phyloP scores from a whole-genome alignment of 2,329 filamentous ascomycete species.

The Penicillium sp. region DNA sequence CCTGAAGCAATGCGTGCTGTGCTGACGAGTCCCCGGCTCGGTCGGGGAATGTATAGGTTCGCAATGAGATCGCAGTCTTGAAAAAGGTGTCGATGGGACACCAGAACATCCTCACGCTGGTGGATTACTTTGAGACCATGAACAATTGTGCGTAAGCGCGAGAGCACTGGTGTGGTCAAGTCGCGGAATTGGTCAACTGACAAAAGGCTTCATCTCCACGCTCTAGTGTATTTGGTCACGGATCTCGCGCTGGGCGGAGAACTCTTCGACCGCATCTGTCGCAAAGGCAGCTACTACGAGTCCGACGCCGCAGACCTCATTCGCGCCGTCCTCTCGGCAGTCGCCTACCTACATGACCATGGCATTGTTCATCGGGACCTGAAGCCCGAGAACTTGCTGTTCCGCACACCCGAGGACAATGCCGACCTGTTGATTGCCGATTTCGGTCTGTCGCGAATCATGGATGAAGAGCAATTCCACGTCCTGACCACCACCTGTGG shows the following conservation, averaged over 20 bases:
- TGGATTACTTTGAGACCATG: constrained; percentile 99
- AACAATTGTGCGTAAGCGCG: constrained; percentile 66
- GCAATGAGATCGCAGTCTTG: constrained; percentile 95
- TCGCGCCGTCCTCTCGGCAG: constrained; percentile 89
- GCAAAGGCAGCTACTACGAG: constrained; percentile 98
- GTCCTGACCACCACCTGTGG: constrained; percentile 96
- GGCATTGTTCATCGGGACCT: constrained; percentile 97
- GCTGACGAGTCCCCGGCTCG: constrained; percentile 4
- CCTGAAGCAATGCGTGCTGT: neutral
- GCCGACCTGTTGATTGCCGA: constrained; percentile 95
- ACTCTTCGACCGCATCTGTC: constrained; percentile 96
- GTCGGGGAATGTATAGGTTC: constrained; percentile 54
- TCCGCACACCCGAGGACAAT: constrained; percentile 95
- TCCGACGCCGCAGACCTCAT: constrained; percentile 94
- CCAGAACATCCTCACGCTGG: constrained; percentile 93
- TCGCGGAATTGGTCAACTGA: neutral
- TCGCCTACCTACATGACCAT: constrained; percentile 96
- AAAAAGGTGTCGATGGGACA: constrained; percentile 99
- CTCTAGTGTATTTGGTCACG: constrained; percentile 81
- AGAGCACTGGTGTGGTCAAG: neutral
- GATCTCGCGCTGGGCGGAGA: constrained; percentile 94
- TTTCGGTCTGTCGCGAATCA: constrained; percentile 91
- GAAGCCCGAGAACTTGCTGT: constrained; percentile 95
- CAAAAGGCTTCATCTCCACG: neutral
- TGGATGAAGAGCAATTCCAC: constrained; percentile 98